These are phyloP conservation scores for Cyberlindnera meyerae DNA, from an alignment of 805 yeast genomes.

Conservation along the genomic window DNA sequence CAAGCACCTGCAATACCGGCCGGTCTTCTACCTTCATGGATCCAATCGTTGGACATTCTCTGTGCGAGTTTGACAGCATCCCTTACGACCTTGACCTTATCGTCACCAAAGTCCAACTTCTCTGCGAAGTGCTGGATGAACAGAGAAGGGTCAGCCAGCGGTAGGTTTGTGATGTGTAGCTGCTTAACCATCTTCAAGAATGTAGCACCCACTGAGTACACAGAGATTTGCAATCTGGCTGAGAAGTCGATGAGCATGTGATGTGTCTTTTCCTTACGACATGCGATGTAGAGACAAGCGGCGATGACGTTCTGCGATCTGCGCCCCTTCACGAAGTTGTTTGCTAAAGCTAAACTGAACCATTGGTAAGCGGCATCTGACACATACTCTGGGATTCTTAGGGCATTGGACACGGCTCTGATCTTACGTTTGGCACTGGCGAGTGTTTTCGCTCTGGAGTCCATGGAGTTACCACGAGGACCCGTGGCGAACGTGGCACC, in stretches of 20 bases:
- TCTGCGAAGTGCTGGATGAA: conserved; percentile 94
- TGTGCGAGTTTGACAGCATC: conserved; percentile 87
- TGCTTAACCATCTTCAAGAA: conserved; percentile 89
- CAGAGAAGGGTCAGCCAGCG: conserved; percentile 90
- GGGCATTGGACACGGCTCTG: conserved; percentile 70
- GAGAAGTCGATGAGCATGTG: conserved; percentile 97
- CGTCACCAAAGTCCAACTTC: conserved; percentile 72
- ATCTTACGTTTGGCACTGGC: conserved; percentile 79
- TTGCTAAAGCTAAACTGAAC: conserved; percentile 81
- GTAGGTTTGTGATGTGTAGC: conserved; percentile 69
- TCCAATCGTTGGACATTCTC: conserved; percentile 93
- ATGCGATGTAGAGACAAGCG: conserved; percentile 90
- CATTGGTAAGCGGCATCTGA: conserved; percentile 84
- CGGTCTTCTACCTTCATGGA: conserved; percentile 93
- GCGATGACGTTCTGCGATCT: conserved; percentile 93
- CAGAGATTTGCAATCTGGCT: conserved; percentile 83
- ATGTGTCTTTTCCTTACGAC: conserved; percentile 85
- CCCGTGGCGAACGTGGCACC: conserved; percentile 66
- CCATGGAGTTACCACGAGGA: conserved; percentile 66
- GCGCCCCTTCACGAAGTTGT: conserved; percentile 96
- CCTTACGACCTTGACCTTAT: conserved; percentile 65
- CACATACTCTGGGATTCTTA: conserved; percentile 77
- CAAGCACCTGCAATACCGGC: conserved; percentile 99
- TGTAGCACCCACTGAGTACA: conserved; percentile 93
- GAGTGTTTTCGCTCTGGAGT: conserved; percentile 84